phyloP scores from a whole-genome alignment of 495 filamentous ascomycete genomes.

The Daldinia caldariorum region DNA sequence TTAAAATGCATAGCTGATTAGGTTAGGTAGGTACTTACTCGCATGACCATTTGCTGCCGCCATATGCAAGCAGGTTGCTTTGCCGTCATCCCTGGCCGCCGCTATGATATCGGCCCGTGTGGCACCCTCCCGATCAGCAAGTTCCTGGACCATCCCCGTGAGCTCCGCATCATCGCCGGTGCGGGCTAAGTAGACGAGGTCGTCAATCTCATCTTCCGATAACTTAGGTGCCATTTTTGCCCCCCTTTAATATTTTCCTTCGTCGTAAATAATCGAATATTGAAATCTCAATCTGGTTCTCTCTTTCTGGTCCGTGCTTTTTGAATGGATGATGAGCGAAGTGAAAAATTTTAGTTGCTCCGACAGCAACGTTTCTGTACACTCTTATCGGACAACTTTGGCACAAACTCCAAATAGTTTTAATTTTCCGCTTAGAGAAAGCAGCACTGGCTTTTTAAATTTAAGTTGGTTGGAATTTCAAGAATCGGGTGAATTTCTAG shows the following conservation, averaged over 20 bases:
- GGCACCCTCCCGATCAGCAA: conserved; percentile 65
- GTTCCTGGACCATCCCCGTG: conserved; percentile 63
- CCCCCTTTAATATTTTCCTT: neutral
- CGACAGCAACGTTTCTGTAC: neutral
- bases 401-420: neutral
- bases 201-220: conserved; percentile 81
- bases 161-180: conserved; percentile 77
- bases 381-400: neutral
- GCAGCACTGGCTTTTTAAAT: neutral
- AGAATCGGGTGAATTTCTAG: neutral
- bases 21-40: conserved; percentile 60
- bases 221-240: conserved; percentile 62
- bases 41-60: conserved; percentile 87
- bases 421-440: too few relatives aligned
- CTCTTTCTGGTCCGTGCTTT: conserved; percentile 14
- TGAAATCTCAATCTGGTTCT: neutral
- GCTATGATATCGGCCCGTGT: conserved; percentile 66
- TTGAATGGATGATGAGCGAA: neutral
- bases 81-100: conserved; percentile 73
- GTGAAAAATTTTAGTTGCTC: conserved; percentile 20
- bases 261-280: neutral
- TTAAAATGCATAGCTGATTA: neutral
- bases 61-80: conserved; percentile 85
- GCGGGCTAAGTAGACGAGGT: conserved; percentile 86
- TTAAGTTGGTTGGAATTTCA: neutral